Percentiles rank a stretch among this genome's conserved stretches.
phyloP scores from a whole-genome alignment of 768 basidiomycete species.

The Boletus sp. region DNA sequence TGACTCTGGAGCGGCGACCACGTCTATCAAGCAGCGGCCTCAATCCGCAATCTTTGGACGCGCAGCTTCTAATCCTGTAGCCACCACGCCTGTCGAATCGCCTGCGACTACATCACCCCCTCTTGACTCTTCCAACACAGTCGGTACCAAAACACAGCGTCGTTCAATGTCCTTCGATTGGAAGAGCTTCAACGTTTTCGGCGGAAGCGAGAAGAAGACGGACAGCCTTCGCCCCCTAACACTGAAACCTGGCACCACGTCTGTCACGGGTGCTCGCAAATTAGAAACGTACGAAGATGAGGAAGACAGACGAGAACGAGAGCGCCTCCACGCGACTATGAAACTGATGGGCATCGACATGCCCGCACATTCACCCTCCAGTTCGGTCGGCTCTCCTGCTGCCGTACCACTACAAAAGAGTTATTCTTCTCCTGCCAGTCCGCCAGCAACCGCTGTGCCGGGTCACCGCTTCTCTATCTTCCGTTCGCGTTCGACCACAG shows the following conservation, averaged over 20 bases:
- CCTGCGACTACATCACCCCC: slow-evolving; percentile 23
- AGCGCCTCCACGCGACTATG: slow-evolving; percentile 87
- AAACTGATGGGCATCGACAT: slow-evolving; percentile 89
- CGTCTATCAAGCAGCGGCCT: slow-evolving; percentile 49
- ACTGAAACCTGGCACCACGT: slow-evolving; percentile 58
- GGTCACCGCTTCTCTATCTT: slow-evolving; percentile 71
- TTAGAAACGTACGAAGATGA: slow-evolving; percentile 90
- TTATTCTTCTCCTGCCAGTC: slow-evolving; percentile 37
- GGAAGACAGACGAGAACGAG: slow-evolving; percentile 83
- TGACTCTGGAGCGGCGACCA: slow-evolving; percentile 9
- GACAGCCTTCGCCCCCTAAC: slow-evolving; percentile 70
- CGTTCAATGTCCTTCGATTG: slow-evolving; percentile 85
- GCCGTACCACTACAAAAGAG: slow-evolving; percentile 41
- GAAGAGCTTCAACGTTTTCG: slow-evolving; percentile 74
- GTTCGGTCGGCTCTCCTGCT: slow-evolving; percentile 23
- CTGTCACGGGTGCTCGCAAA: slow-evolving; percentile 67
- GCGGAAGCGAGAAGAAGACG: slow-evolving; percentile 58
- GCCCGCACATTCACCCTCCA: slow-evolving; percentile 46
- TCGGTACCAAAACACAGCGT: slow-evolving; percentile 49
- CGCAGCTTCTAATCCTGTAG: slow-evolving; percentile 36
- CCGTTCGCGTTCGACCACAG: slow-evolving; percentile 46
- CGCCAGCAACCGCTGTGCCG: slow-evolving; percentile 28
- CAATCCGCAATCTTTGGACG: slow-evolving; percentile 57
- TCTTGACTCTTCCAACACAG: slow-evolving; percentile 24
- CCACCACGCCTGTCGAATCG: slow-evolving; percentile 32